Percentiles rank a stretch among this genome's conserved stretches.
phyloP scores from a whole-genome alignment of 352 stramenopile species.

The Phytophthora citricola region DNA sequence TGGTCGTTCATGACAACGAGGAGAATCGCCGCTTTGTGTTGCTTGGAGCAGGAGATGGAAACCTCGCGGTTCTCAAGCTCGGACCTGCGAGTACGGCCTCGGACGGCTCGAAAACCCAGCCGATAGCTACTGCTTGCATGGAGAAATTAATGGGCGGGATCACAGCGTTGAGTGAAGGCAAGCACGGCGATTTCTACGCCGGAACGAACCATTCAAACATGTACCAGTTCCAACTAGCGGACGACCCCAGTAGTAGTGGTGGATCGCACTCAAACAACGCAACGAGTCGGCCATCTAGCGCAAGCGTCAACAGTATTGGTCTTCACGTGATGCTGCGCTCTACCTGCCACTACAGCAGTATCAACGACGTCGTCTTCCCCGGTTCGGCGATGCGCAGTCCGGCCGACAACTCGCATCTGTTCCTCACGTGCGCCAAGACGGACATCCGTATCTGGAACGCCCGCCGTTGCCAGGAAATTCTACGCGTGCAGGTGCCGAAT shows the following conservation, averaged over 20 bases:
- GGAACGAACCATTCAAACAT: constrained; percentile 96
- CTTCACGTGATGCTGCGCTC: constrained; percentile 74
- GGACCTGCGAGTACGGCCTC: constrained; percentile 55
- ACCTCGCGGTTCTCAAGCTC: constrained; percentile 63
- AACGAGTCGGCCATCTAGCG: constrained; percentile 19
- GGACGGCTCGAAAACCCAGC: constrained; percentile 41
- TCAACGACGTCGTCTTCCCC: constrained; percentile 97
- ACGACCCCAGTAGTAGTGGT: constrained; percentile 16
- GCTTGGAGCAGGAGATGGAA: constrained; percentile 92
- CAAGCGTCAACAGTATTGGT: constrained; percentile 2
- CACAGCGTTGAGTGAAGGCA: constrained; percentile 91
- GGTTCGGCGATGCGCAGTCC: constrained; percentile 46
- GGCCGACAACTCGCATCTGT: constrained; percentile 92
- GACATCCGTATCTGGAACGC: constrained; percentile 98
- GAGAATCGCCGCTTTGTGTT: constrained; percentile 89
- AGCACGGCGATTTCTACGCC: constrained; percentile 87
- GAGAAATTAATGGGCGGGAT: constrained; percentile 92
- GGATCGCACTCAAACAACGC: constrained; percentile 30
- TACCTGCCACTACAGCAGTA: constrained; percentile 92
- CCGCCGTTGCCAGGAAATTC: constrained; percentile 91
- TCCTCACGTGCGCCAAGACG: constrained; percentile 94
- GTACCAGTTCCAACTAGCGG: constrained; percentile 86
- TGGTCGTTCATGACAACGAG: constrained; percentile 91
- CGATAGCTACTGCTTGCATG: constrained; percentile 70
- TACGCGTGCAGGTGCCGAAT: constrained; percentile 97